Evolutionary conservation across 495 filamentous ascomycete species (phyloP).

Genomic region (Lindgomyces ingoldianus): DNA sequence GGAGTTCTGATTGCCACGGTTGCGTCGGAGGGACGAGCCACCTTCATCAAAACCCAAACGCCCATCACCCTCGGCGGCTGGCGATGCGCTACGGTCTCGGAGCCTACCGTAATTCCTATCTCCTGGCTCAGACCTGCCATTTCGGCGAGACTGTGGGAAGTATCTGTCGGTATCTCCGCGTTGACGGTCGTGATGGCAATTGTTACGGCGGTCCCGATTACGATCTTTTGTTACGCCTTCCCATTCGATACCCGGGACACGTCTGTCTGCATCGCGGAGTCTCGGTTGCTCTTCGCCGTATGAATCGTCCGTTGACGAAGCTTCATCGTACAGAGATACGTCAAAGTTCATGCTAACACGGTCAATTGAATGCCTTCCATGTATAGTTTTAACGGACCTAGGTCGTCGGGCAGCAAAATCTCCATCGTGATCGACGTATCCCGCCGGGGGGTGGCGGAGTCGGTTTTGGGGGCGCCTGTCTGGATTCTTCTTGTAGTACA

Average conservation of each 20-base stretch:
- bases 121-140: too few species aligned
- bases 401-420: too few species aligned
- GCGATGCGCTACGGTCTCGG: constrained; percentile 72
- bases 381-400: constrained; percentile 3
- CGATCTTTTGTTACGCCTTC: too few species aligned
- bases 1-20: constrained; percentile 18
- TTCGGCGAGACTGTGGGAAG: constrained; percentile 1
- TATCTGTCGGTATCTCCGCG: constrained; percentile 1
- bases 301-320: too few species aligned
- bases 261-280: too few species aligned
- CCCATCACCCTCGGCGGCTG: constrained; percentile 63
- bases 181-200: background rate
- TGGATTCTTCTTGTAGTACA: constrained; percentile 89
- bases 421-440: constrained; percentile 43
- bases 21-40: constrained; percentile 23
- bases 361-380: constrained; percentile 53
- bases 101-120: constrained; percentile 47
- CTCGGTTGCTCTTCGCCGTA: too few species aligned
- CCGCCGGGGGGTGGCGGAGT: background rate
- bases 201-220: too few species aligned
- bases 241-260: too few species aligned
- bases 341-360: constrained; percentile 60
- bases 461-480: constrained; percentile 44
- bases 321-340: constrained; percentile 79
- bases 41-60: constrained; percentile 53